Percentiles rank a stretch among this genome's conserved stretches.
These are phyloP conservation scores for Macrocybe gigantea DNA, from an alignment of 768 basidiomycete species.

Conservation along the genomic window DNA sequence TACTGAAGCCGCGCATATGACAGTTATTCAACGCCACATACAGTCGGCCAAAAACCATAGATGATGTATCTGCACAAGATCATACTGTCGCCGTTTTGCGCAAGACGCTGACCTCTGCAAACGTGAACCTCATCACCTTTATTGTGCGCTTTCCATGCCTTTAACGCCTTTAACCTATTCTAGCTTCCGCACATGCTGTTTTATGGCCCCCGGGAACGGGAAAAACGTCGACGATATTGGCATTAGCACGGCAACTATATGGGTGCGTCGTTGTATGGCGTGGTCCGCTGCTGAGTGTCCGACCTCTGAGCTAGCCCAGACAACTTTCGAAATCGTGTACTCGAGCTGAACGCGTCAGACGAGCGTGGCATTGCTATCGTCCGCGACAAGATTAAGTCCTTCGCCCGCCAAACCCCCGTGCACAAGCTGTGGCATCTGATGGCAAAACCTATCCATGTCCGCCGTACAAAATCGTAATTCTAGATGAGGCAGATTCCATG, in stretches of 20 bases:
- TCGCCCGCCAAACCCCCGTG: constrained; percentile 87
- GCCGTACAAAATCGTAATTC: constrained; percentile 97
- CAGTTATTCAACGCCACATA: constrained; percentile 2
- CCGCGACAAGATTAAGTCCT: constrained; percentile 97
- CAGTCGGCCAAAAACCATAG: constrained; percentile 96
- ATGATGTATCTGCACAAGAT: constrained; percentile 96
- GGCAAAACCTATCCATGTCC: constrained; percentile 90
- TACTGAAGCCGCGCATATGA: background rate
- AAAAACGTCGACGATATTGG: constrained; percentile 97
- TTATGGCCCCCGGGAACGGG: constrained; percentile 99
- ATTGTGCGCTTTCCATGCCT: background rate
- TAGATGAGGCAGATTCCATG: constrained; percentile 99
- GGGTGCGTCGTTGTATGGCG: constrained; percentile 47
- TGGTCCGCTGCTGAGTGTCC: constrained; percentile 2
- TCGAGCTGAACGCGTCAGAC: constrained; percentile 98
- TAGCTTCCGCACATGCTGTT: constrained; percentile 99
- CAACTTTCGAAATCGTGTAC: constrained; percentile 86
- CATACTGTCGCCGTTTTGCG: constrained; percentile 89
- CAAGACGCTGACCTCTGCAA: constrained; percentile 88
- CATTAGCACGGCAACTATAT: constrained; percentile 88
- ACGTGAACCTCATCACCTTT: constrained; percentile 44
- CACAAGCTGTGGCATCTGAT: constrained; percentile 66
- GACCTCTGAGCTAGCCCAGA: constrained; percentile 61
- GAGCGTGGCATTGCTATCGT: constrained; percentile 97
- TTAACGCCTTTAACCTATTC: constrained; percentile 1